These are phyloP conservation scores for Scytalidium lignicola DNA, from an alignment of 2,329 filamentous ascomycete species.

Conservation along the genomic window DNA sequence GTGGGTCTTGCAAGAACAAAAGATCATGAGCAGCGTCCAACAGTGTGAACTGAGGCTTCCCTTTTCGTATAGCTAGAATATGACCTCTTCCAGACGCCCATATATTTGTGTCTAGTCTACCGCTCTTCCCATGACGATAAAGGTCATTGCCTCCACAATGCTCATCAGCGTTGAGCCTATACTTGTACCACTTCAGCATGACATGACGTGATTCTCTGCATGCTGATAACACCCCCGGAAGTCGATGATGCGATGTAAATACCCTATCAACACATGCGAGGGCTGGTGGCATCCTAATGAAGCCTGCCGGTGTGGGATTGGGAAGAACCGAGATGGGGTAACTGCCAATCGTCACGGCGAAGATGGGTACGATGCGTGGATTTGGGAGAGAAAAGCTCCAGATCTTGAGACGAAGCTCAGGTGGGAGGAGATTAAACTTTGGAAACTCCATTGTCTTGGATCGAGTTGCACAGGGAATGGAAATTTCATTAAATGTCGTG, in stretches of 20 bases:
- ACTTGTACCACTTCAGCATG: slow-evolving; percentile 2
- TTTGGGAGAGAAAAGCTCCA: neutral
- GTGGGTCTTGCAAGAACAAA: neutral
- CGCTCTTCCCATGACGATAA: neutral
- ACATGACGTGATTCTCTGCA: slow-evolving; percentile 3
- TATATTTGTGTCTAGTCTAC: neutral
- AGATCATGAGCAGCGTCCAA: neutral
- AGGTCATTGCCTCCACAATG: neutral
- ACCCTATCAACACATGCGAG: neutral
- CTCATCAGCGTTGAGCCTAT: neutral
- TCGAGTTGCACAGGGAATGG: neutral
- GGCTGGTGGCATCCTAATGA: neutral
- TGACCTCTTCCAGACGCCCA: neutral
- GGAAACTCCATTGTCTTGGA: neutral
- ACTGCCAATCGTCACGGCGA: neutral
- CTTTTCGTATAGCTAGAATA: neutral
- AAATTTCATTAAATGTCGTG: too few relatives aligned
- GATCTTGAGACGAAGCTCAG: neutral
- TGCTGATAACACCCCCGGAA: slow-evolving; percentile 4
- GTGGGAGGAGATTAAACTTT: neutral
- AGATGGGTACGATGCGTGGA: neutral
- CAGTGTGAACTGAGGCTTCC: neutral
- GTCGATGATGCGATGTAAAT: neutral
- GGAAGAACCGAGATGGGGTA: neutral
- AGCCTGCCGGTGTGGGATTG: neutral